Percentiles rank a stretch among this genome's conserved stretches.
These are phyloP conservation scores for Aspergillus sp. DNA, from an alignment of 2,329 filamentous ascomycete species.

Conservation along the genomic window DNA sequence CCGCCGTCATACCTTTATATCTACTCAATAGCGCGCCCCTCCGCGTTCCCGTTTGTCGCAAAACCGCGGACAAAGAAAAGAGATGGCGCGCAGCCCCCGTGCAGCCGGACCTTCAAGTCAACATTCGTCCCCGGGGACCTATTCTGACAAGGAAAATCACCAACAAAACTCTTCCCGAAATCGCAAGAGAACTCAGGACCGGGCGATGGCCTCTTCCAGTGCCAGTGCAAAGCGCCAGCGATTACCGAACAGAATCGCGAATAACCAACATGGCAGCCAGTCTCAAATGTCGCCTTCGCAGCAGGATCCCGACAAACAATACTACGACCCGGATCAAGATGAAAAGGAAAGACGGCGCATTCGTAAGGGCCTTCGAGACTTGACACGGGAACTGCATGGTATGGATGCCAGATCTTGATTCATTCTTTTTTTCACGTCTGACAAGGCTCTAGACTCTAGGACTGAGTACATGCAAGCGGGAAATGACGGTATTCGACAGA, in stretches of 20 bases:
- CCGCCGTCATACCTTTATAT: not conserved
- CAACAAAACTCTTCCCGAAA: slow-evolving; percentile 19
- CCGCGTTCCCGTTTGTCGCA: slow-evolving; percentile 14
- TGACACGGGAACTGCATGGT: slow-evolving; percentile 64
- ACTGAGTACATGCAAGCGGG: slow-evolving; percentile 68
- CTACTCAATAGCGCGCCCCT: slow-evolving; percentile 7
- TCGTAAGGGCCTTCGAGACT: slow-evolving; percentile 67
- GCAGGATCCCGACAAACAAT: slow-evolving; percentile 45
- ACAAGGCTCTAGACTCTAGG: slow-evolving; percentile 59
- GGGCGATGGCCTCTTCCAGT: slow-evolving; percentile 38
- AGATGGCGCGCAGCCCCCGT: slow-evolving; percentile 29
- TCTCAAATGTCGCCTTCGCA: slow-evolving; percentile 29
- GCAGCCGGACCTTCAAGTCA: slow-evolving; percentile 18
- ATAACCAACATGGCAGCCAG: slow-evolving; percentile 23
- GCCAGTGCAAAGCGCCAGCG: slow-evolving; percentile 44
- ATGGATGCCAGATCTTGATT: slow-evolving; percentile 12
- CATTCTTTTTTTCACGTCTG: not conserved
- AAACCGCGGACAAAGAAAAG: slow-evolving; percentile 18
- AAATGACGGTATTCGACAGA: slow-evolving; percentile 64
- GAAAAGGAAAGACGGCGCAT: slow-evolving; percentile 69
- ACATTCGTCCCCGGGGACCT: slow-evolving; percentile 35
- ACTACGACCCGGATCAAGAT: slow-evolving; percentile 82
- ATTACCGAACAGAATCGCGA: slow-evolving; percentile 36
- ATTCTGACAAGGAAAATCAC: slow-evolving; percentile 53
- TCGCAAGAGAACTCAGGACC: slow-evolving; percentile 46